Evolutionary conservation across 257 asterid genomes (phyloP).

Genomic region (Nicotiana knightiana): DNA sequence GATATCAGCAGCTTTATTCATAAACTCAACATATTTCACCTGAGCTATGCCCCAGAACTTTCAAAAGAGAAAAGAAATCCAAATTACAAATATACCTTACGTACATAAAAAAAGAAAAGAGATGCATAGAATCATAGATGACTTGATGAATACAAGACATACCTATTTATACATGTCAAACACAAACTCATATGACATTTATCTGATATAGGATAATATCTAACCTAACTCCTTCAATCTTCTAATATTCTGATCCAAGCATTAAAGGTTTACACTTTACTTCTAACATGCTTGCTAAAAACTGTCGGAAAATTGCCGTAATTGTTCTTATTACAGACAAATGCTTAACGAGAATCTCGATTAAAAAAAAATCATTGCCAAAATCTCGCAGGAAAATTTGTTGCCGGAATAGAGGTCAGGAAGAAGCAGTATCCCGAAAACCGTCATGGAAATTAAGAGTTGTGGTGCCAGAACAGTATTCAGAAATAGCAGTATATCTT

Average conservation of each 20-base stretch:
- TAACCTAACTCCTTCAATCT: neutral
- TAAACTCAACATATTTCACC: neutral
- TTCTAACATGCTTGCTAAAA: neutral
- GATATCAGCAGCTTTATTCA: neutral
- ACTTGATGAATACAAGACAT: neutral
- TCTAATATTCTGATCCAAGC: neutral
- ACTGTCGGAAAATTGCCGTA: neutral
- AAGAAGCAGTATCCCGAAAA: neutral
- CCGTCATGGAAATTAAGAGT: neutral
- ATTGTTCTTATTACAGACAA: neutral
- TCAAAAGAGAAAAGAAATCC: conserved; percentile 9
- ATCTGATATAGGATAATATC: neutral
- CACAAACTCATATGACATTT: neutral
- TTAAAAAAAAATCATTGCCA: neutral
- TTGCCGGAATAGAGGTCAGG: neutral
- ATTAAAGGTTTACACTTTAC: neutral
- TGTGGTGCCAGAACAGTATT: neutral
- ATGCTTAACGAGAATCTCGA: neutral
- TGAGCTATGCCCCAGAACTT: neutral
- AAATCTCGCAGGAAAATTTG: neutral
- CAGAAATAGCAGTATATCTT: neutral
- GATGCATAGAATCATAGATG: neutral
- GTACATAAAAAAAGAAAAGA: conserved; percentile 12
- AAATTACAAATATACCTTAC: neutral
- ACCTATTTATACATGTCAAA: neutral